Conservation (phyloP, 495 filamentous ascomycete genomes). For the Tuber indicum region DNA sequence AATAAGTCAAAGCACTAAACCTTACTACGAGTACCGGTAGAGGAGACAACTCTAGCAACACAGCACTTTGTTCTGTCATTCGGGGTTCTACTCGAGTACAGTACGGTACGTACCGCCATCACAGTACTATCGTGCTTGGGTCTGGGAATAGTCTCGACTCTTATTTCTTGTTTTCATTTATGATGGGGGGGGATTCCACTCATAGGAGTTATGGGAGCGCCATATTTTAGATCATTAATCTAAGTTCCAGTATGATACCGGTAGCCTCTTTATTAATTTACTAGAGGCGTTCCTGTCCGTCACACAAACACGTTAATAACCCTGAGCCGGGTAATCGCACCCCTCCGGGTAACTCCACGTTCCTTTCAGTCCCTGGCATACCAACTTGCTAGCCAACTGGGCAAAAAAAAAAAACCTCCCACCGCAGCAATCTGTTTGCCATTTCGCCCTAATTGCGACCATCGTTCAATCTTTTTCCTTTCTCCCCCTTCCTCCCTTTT, state of each 20-base stretch:
- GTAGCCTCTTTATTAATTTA: too few species aligned
- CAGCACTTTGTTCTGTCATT: too few species aligned
- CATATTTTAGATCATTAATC: too few species aligned
- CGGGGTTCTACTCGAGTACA: too few species aligned
- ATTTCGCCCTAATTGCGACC: not conserved
- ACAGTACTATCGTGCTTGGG: not conserved
- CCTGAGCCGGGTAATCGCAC: conserved; percentile 24
- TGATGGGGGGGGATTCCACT: not conserved
- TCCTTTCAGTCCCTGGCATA: not conserved
- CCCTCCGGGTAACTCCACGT: conserved; percentile 8
- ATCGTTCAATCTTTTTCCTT: not conserved
- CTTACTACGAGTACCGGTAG: too few species aligned
- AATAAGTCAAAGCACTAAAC: too few species aligned
- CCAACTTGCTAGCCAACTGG: conserved; percentile 5
- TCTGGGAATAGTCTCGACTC: not conserved
- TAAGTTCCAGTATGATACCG: too few species aligned
- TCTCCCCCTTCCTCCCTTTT: not conserved
- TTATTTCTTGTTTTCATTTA: not conserved
- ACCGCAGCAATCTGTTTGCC: not conserved
- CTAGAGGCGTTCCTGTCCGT: not conserved
- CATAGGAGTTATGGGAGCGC: not conserved
- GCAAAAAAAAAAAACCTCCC: conserved; percentile 20
- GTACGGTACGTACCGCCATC: too few species aligned
- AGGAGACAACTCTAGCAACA: too few species aligned
- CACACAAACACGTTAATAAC: not conserved